Evolutionary conservation across 2,329 filamentous ascomycete species (phyloP).

Genomic region (Clarireedia hainanense): DNA sequence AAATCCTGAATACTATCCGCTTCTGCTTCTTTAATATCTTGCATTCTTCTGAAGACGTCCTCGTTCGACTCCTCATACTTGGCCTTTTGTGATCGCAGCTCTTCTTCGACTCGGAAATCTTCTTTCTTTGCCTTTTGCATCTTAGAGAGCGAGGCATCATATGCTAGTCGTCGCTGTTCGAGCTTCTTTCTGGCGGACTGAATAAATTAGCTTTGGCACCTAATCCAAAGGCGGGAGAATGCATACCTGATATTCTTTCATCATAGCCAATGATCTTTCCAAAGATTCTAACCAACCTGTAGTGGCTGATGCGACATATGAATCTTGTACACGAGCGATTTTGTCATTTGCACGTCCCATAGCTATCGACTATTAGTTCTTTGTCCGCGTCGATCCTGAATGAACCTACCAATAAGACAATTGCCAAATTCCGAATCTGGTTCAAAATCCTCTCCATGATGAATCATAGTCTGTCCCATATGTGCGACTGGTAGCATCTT

Average conservation of each 20-base stretch:
- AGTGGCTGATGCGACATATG: slow-evolving; percentile 69
- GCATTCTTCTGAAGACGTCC: slow-evolving; percentile 86
- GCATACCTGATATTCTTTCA: slow-evolving; percentile 93
- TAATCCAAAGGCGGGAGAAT: neutral
- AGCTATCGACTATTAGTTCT: slow-evolving; percentile 36
- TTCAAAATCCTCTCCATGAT: slow-evolving; percentile 89
- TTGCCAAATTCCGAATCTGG: slow-evolving; percentile 84
- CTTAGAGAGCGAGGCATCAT: slow-evolving; percentile 82
- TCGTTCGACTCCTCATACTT: slow-evolving; percentile 96
- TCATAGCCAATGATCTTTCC: slow-evolving; percentile 81
- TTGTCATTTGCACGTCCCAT: slow-evolving; percentile 84
- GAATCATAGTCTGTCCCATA: slow-evolving; percentile 77
- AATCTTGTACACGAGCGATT: slow-evolving; percentile 77
- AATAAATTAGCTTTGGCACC: slow-evolving; percentile 18
- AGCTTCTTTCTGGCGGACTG: slow-evolving; percentile 81
- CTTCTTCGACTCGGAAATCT: slow-evolving; percentile 88
- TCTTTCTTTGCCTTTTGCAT: slow-evolving; percentile 92
- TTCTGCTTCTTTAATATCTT: slow-evolving; percentile 92
- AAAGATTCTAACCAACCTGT: slow-evolving; percentile 85
- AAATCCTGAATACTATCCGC: slow-evolving; percentile 74
- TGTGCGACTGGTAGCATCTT: slow-evolving; percentile 74
- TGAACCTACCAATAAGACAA: slow-evolving; percentile 57
- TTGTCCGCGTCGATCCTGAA: neutral
- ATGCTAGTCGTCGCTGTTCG: slow-evolving; percentile 79
- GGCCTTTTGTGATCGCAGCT: slow-evolving; percentile 80